Evolutionary conservation across 495 filamentous ascomycete species (phyloP), one percentile per base, ranked within the genome.

Genomic region (Physcia stellaris): DNA sequence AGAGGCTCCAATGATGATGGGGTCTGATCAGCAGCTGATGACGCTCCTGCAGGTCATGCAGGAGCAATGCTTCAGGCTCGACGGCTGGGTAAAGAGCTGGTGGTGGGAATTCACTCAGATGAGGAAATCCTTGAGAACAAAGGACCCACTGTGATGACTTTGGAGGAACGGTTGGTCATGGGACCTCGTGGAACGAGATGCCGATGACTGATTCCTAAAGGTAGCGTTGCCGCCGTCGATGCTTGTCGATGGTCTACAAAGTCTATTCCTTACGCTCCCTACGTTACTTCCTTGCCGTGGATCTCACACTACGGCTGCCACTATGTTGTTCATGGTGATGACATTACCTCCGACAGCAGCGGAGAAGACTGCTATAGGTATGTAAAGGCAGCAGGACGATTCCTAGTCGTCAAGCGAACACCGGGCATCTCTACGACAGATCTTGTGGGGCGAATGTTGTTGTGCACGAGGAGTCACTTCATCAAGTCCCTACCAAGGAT

Each of bases 391-490:
- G 88, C 86, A 11, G 78, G 78, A 15, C 73, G 90, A 6, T 96
- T 99, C 67, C 78, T 81, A 52, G 83, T 96, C 11, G 90, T 99
- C 15, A 88, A 87, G 60, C 67, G 90, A n/a, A 96, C 92, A 0
- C 88, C 88, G 0, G 84, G 84, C 23, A 99, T 99, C 45, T 92
- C 83, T 4, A 99, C 90, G 1, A 99, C 90, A 2, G 92, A 99
- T 51, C 70, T 99, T 6, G 90, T 99, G 26, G 90, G 92, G 2
- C 75, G 90, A 39, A 99, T 99, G 92, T 68, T 99, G 47, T 61
- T 95, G 34, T 95, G 85, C 56, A 94, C 86, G 1, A 81, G 74
- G 52, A 79, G 69, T 16, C 88, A 96, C 58, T 92, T 92, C 47
- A 80, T 95, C 43, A 77, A 74, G 47, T 82, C 78, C 13, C 65